Percentiles rank a stretch among this genome's conserved stretches.
Conservation (phyloP, 2,329 filamentous ascomycete genomes). For the Talaromyces sp. region DNA sequence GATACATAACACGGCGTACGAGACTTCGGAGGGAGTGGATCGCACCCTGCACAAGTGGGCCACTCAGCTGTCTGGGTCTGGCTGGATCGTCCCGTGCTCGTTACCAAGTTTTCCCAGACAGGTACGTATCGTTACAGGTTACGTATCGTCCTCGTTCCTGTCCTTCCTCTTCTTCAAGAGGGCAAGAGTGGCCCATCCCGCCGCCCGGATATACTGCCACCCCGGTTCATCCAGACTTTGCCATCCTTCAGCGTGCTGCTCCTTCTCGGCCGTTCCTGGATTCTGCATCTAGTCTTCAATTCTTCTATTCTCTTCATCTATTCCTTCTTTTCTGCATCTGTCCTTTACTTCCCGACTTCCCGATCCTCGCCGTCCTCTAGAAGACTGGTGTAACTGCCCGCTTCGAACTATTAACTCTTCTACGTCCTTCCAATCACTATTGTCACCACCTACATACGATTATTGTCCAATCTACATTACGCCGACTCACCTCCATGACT, state of each 20-base stretch:
- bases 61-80: conserved; percentile 8
- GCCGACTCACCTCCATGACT: neutral
- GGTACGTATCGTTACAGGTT: neutral
- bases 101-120: conserved; percentile 7
- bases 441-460: neutral
- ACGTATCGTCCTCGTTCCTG: neutral
- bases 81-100: conserved; percentile 13
- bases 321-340: conserved; percentile 9
- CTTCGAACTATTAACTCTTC: neutral
- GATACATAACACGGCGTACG: neutral
- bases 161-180: neutral
- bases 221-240: conserved; percentile 12
- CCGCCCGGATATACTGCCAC: conserved; percentile 18
- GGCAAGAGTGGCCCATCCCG: conserved; percentile 5
- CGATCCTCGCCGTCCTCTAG: conserved; percentile 1
- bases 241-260: neutral
- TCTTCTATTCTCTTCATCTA: neutral
- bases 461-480: neutral
- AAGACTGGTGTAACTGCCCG: neutral
- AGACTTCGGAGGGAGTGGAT: neutral
- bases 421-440: conserved; percentile 11
- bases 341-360: neutral
- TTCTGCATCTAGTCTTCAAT: neutral
- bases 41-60: neutral
- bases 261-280: conserved; percentile 6